Conservation (phyloP, 345 rosid genomes). For the Anastatica hierochuntica region DNA sequence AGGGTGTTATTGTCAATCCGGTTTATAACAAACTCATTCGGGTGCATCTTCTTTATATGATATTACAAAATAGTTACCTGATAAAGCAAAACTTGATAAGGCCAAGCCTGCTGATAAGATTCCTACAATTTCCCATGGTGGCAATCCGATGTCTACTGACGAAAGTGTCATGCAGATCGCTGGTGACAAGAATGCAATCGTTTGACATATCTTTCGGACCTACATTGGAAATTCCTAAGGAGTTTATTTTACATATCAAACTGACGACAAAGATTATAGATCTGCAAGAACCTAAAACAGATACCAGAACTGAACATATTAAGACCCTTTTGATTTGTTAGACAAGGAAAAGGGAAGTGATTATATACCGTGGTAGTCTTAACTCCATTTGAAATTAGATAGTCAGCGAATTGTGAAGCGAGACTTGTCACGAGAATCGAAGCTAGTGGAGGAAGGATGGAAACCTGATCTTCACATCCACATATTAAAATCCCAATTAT, state of each 20-base stretch:
- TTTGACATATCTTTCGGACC: slow-evolving; percentile 94
- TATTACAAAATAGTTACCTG: slow-evolving; percentile 39
- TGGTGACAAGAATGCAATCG: slow-evolving; percentile 82
- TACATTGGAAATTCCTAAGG: slow-evolving; percentile 23
- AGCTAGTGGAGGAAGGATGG: slow-evolving; percentile 95
- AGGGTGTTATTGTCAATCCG: neutral
- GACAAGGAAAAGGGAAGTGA: neutral
- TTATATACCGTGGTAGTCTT: slow-evolving; percentile 66
- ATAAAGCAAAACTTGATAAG: slow-evolving; percentile 82
- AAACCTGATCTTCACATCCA: slow-evolving; percentile 56
- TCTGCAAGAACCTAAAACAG: no score
- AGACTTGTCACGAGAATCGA: slow-evolving; percentile 63
- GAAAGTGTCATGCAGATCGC: slow-evolving; percentile 81
- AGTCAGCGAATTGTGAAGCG: slow-evolving; percentile 83
- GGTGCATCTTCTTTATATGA: neutral
- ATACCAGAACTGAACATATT: no score
- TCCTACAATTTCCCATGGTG: slow-evolving; percentile 90
- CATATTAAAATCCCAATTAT: slow-evolving; percentile 2
- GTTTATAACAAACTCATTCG: neutral
- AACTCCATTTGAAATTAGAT: slow-evolving; percentile 66
- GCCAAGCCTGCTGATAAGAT: slow-evolving; percentile 81
- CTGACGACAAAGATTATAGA: no score
- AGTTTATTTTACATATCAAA: slow-evolving; percentile 7
- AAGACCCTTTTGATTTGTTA: no score
- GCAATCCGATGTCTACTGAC: slow-evolving; percentile 80